phyloP scores from a whole-genome alignment of 805 yeast genomes.

The Candida fluviatilis region DNA sequence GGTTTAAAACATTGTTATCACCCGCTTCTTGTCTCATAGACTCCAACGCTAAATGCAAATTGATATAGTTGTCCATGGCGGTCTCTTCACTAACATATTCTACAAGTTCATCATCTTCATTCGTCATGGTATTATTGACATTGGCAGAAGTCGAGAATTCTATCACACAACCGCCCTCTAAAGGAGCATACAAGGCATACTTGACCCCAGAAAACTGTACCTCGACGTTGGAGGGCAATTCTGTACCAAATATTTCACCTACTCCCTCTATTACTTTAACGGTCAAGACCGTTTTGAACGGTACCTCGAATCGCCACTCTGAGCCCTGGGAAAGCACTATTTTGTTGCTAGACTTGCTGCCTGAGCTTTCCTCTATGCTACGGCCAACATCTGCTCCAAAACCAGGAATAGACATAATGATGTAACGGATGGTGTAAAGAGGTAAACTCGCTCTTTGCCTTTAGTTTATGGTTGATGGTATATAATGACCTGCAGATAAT shows the following conservation, averaged over 20 bases:
- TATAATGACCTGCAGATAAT: constrained; percentile 3
- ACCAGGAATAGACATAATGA: constrained; percentile 17
- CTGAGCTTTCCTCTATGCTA: not conserved
- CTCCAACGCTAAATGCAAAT: constrained; percentile 75
- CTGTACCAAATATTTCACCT: constrained; percentile 92
- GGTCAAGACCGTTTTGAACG: constrained; percentile 44
- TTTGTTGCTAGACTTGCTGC: constrained; percentile 9
- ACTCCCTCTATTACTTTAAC: constrained; percentile 59
- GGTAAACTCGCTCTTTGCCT: no score
- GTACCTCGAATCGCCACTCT: constrained; percentile 80
- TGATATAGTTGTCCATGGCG: constrained; percentile 58
- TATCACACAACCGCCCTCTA: constrained; percentile 60
- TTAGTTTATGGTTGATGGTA: not conserved
- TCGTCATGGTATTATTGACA: constrained; percentile 11
- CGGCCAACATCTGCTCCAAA: constrained; percentile 9
- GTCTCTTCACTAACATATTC: constrained; percentile 73
- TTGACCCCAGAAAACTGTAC: constrained; percentile 35
- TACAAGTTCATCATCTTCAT: constrained; percentile 36
- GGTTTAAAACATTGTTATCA: constrained; percentile 17
- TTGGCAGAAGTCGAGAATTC: constrained; percentile 35
- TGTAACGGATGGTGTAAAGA: no score
- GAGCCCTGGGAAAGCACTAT: constrained; percentile 32
- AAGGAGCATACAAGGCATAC: constrained; percentile 35
- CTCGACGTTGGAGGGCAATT: constrained; percentile 68
- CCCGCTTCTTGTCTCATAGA: constrained; percentile 34